Evolutionary conservation across 2,329 filamentous ascomycete species (phyloP), one percentile per base, ranked within the genome.

Genomic region (Colletotrichum melonis): DNA sequence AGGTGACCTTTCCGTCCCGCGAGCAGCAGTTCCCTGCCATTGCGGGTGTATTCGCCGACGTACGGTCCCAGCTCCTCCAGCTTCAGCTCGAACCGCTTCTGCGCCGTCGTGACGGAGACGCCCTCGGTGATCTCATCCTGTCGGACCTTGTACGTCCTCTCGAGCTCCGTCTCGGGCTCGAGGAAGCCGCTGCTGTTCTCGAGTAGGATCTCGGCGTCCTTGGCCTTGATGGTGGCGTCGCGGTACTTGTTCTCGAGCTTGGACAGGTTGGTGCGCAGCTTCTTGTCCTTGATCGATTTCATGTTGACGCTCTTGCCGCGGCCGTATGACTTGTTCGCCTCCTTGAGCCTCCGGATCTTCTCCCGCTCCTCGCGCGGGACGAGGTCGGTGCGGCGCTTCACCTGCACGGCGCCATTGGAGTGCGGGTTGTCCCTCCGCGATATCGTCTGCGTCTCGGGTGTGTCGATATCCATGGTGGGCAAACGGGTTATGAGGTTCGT

Each of bases 1-100:
- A 99, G 88, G 90, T 99, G 97, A 16, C 97, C 97, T 83, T 98
- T 98, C 73, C 95, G 89, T 32, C 97, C 95, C 14, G 93, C 95
- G 42, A 99, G 87, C 67, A 99, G 85, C 75, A 99, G 84, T 78
- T 97, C 92, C 76, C 94, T 90, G 60, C 97, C 97, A 79, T 97
- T 98, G 57, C 95, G 89, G 60, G 94, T 95, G 83, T 98, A 99
- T 77, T 98, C 95, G 80, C 92, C 93, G 1, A 92, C 86, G 79
- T 99, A 99, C 0, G 97, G 97, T 0, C 97, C 97, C 38, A 98
- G 85, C 24, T 92, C 88, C 55, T 94, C 91, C 68, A 99, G 85
- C 78, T 93, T 95, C 78, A 99, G 85, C 76, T 98, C 95, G 80
- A 99, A 98, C 16, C 94, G 91, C 84, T 98, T 98, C 86, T 97